phyloP scores from a whole-genome alignment of 2,329 filamentous ascomycete species.

The Fusarium sacchari region DNA sequence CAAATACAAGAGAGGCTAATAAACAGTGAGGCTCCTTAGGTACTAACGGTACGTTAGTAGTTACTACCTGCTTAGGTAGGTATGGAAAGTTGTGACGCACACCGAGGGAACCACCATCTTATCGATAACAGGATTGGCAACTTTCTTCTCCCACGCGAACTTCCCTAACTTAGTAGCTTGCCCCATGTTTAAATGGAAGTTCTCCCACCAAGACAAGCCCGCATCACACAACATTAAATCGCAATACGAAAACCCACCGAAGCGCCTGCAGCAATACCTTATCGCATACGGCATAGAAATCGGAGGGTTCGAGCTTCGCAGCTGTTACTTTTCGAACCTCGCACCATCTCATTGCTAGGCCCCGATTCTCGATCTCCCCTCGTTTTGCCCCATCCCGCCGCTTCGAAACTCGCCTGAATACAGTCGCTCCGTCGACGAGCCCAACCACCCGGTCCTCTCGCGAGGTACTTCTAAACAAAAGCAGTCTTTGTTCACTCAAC shows the following conservation, averaged over 20 bases:
- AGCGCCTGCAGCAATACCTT: background rate
- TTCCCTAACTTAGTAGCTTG: constrained; percentile 17
- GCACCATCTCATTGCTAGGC: constrained; percentile 7
- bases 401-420: constrained; percentile 24
- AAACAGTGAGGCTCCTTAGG: background rate
- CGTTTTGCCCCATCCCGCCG: constrained; percentile 29
- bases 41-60: no score
- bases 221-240: constrained; percentile 36
- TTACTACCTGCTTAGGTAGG: no score
- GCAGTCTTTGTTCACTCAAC: background rate
- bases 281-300: background rate
- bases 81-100: constrained; percentile 22
- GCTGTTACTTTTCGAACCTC: background rate
- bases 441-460: constrained; percentile 10
- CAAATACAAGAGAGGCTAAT: background rate
- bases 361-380: constrained; percentile 23
- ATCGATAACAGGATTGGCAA: constrained; percentile 47
- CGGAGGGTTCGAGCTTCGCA: constrained; percentile 1
- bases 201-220: constrained; percentile 38
- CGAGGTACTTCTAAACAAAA: background rate
- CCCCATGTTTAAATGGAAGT: constrained; percentile 24
- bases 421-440: constrained; percentile 14
- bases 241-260: constrained; percentile 24
- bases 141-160: constrained; percentile 28
- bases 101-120: constrained; percentile 21